A percentile compares a stretch with the other conserved stretches of the same genome.
Evolutionary conservation across 352 stramenopile genomes (phyloP).

Genomic region (Globisporangium paroecandrum): DNA sequence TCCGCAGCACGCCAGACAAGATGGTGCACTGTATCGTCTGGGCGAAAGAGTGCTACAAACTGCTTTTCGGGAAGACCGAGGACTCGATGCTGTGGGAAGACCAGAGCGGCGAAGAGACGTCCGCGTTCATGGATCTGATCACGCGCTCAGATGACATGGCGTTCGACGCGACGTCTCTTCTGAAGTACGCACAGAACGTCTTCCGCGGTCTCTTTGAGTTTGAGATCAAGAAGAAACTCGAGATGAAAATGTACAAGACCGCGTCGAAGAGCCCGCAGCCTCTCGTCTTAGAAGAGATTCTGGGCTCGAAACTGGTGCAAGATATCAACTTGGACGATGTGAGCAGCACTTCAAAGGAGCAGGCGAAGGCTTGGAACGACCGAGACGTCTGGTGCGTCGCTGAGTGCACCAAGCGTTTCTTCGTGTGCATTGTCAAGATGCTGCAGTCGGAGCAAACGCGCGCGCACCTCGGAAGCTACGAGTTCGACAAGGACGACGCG

Average conservation of each 20-base stretch:
- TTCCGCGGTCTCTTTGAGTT: slow-evolving; percentile 91
- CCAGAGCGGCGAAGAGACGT: slow-evolving; percentile 74
- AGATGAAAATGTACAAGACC: slow-evolving; percentile 97
- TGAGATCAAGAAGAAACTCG: slow-evolving; percentile 96
- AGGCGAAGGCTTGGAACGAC: slow-evolving; percentile 64
- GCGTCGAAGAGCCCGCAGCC: slow-evolving; percentile 88
- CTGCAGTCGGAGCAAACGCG: slow-evolving; percentile 51
- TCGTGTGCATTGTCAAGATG: slow-evolving; percentile 58
- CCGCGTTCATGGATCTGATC: slow-evolving; percentile 79
- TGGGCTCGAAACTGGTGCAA: slow-evolving; percentile 38
- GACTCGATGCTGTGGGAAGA: slow-evolving; percentile 96
- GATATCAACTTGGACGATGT: slow-evolving; percentile 28
- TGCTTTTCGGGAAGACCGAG: slow-evolving; percentile 78
- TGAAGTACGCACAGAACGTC: slow-evolving; percentile 67
- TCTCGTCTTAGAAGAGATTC: slow-evolving; percentile 59
- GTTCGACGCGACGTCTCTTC: slow-evolving; percentile 39
- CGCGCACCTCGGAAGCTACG: slow-evolving; percentile 66
- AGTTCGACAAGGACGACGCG: slow-evolving; percentile 98
- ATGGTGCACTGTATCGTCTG: slow-evolving; percentile 99
- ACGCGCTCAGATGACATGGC: slow-evolving; percentile 40
- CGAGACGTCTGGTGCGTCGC: slow-evolving; percentile 84
- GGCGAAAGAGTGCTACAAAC: slow-evolving; percentile 91
- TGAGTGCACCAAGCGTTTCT: slow-evolving; percentile 89
- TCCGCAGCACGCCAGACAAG: slow-evolving; percentile 98
- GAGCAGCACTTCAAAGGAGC: slow-evolving; percentile 16